Evolutionary conservation across 2,329 filamentous ascomycete species (phyloP), one percentile per base, ranked within the genome.

Genomic region (Curvularia hawaiiensis): DNA sequence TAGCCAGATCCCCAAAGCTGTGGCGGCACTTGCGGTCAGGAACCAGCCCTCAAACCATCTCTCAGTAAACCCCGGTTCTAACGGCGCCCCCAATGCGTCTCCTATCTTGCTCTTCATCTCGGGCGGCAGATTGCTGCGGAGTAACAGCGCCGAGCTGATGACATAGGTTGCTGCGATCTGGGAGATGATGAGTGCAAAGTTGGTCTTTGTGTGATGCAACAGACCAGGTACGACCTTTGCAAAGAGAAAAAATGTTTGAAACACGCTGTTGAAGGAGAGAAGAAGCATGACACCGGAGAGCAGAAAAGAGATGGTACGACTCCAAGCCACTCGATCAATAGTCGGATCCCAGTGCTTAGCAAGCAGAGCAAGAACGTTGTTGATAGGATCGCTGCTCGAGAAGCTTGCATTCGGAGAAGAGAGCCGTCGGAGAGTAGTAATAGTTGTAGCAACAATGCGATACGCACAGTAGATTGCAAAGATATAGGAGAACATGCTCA

Each of bases 11-110:
- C 90, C 91, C n/a, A 84, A 70, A 1, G 83, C 87, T 1, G 91
- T 95, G 12, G 83, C 70, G 0, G 81, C 78, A 60, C 88, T 89
- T 5, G 89, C 88, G 3, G 87, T 72, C 54, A 96, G 75, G 74
- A 96, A 96, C 88, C 91, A 94, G 8, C 86, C 88, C 74, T 96
- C 92, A 66, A 96, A 96, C 92, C 92, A 96, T 30, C 85, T 82
- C 68, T 96, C 88, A 5, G 91, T 89, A 67, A 91, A 91, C 0
- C 81, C 80, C 7, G 86, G 85, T 67, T 91, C 88, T 9, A 96
- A 80, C 16, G 91, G 90, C 20, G 90, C 90, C 43, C 90, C 88
- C 30, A 96, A 78, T 1, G 90, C 90, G 63, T 92, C 90, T 3
- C 87, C 88, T 3, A 96, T 90, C 1, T 90, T 90, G 49, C 86